These are phyloP conservation scores for Pseudogymnoascus sp. DNA, from an alignment of 2,329 filamentous ascomycete species.

Conservation along the genomic window DNA sequence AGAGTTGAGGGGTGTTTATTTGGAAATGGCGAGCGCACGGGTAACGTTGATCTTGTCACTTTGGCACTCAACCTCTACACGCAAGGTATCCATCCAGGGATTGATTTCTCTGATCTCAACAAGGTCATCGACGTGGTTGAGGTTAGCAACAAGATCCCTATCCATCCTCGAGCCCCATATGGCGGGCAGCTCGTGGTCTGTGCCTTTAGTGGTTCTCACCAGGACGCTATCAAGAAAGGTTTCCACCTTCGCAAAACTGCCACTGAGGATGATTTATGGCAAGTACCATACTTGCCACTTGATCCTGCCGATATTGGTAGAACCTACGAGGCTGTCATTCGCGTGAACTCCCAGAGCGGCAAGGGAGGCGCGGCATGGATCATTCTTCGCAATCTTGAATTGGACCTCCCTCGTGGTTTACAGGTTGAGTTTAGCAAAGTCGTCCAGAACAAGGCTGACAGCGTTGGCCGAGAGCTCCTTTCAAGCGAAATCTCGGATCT, in stretches of 20 bases:
- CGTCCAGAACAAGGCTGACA: slow-evolving; percentile 74
- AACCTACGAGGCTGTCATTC: slow-evolving; percentile 96
- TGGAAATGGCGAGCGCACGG: slow-evolving; percentile 90
- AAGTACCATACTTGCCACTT: slow-evolving; percentile 83
- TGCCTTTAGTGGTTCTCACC: slow-evolving; percentile 85
- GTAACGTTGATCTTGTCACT: slow-evolving; percentile 91
- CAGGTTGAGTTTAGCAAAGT: slow-evolving; percentile 85
- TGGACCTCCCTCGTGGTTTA: slow-evolving; percentile 85
- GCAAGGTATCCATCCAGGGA: slow-evolving; percentile 72
- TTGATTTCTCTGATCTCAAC: slow-evolving; percentile 88
- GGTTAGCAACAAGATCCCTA: slow-evolving; percentile 86
- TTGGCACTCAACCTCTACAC: slow-evolving; percentile 91
- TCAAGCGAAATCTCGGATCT: slow-evolving; percentile 74
- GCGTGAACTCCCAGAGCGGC: slow-evolving; percentile 92
- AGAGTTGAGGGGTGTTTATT: slow-evolving; percentile 90
- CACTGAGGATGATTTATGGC: slow-evolving; percentile 61
- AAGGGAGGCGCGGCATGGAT: slow-evolving; percentile 95
- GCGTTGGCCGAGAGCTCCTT: slow-evolving; percentile 72
- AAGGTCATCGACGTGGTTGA: slow-evolving; percentile 83
- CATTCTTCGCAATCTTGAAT: slow-evolving; percentile 76
- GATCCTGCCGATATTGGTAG: slow-evolving; percentile 90
- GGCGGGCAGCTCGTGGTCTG: slow-evolving; percentile 86
- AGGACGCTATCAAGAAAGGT: slow-evolving; percentile 93
- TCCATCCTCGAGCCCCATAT: slow-evolving; percentile 84
- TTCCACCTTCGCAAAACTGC: slow-evolving; percentile 62